Base-by-base conservation (phyloP, 148 eudicot genomes). In the Gaultheria prostrata region DNA sequence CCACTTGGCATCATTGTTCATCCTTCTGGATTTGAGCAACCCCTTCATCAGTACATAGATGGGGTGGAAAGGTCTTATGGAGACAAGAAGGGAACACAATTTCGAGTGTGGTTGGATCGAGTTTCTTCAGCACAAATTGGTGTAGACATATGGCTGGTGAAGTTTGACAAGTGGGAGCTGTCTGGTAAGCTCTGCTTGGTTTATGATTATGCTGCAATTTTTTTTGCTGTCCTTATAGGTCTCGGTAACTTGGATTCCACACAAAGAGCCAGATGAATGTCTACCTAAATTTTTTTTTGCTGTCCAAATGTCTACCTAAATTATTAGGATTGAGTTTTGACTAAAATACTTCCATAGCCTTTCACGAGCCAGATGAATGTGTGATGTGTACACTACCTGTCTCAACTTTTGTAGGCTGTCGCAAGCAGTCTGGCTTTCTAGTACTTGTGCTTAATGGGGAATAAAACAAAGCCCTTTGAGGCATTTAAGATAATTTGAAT, bases 61-160 rank as follows among this genome's bases (percentile, higher is more conserved):
- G 86, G 76, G 17, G 65, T 92, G 33, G 82, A 53, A 75, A 79
- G 51, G 20, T 86, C 87, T 7, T 88, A 91, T 53, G 93, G 92
- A 32, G 85, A 83, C 84, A 84, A 88, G 81, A 83, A 89, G 79
- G 92, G 90, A 30, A 84, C 84, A 72, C 32, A 61, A 45, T 92
- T 84, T 75, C 75, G 86, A 35, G 86, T 89, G 63, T 92, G 95
- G 93, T 84, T 92, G 78, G 72, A 67, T 67, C 72, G 72, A 67
- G 72, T 67, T 67, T 67, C 86, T 43, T 86, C 91, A 70, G 72
- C 85, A 33, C 90, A 89, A 86, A 85, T 92, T 84, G 93, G 89
- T 80, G 88, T 89, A 15, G 90, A 91, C 76, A 85, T 90, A 77
- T 92, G 95, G 95, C 77, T 89, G 43, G 92, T 92, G 79, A 91